Base-by-base conservation (phyloP, 345 rosid genomes). In the Hibiscus tridactylites region DNA sequence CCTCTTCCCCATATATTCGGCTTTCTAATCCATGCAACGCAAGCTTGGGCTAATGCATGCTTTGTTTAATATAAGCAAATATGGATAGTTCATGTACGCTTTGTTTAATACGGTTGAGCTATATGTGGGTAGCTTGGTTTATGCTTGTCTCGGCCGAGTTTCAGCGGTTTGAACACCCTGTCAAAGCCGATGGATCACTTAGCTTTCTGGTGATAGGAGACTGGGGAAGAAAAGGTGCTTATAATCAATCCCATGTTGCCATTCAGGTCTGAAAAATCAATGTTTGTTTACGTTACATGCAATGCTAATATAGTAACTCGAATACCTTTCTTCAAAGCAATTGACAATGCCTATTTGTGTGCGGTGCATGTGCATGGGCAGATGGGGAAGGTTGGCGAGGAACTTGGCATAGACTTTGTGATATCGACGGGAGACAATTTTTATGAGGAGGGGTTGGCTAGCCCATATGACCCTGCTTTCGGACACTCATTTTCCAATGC, bases 361-460 rank as follows among this genome's bases (percentile, higher is more conserved):
- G 44, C 9, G 56, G 56, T 15, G 56, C 19, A 50, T 50, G 56
- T 15, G 19, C 56, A 50, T 50, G 54, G 54, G 49, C 78, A 90
- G 93, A 93, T 93, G 97, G 97, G 97, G 71, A 71, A 37, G 6
- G 73, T 83, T 35, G 95, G 90, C 71, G 89, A 88, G 79, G 53
- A 81, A 72, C 28, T 85, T 61, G 84, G 83, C 50, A 76, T 86
- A 56, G 95, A 92, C 69, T 90, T 80, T 71, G 78, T 88, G 63
- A 72, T 93, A 50, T 93, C 44, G 9, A 39, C 44, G 44, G 44
- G 44, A 39, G 44, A 39, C 9, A 39, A 39, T 39, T 39, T 39
- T 70, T 90, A 93, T 54, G 91, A 89, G 0, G 66, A 87, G 19
- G 93, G 98, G 2, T 72, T 93, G 64, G 86, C 50, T 0, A 73